Evolutionary conservation across 495 filamentous ascomycete genomes (phyloP).

Genomic region (Apodospora peruviana): DNA sequence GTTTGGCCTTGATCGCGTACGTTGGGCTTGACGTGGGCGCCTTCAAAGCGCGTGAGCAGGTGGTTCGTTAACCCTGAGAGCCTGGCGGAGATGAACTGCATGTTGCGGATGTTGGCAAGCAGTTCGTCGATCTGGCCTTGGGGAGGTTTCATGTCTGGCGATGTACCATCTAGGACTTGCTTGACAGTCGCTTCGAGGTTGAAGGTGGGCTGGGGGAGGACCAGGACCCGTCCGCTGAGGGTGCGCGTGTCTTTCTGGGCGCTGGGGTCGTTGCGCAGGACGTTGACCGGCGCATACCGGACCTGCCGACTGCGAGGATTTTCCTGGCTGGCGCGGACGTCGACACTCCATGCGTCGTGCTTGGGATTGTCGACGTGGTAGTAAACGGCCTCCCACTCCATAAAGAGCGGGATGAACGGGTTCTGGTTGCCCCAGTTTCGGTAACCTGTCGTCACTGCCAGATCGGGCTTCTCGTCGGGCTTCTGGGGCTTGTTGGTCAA

Average conservation of each 20-base stretch:
- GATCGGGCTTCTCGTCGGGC: background rate
- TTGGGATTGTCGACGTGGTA: constrained; percentile 31
- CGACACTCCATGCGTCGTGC: constrained; percentile 3
- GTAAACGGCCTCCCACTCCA: constrained; percentile 51
- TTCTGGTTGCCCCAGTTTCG: constrained; percentile 27
- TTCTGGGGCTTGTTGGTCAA: background rate
- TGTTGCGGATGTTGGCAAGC: constrained; percentile 1
- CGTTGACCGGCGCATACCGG: background rate
- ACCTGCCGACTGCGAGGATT: background rate
- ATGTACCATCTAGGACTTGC: constrained; percentile 28
- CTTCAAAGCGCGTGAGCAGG: constrained; percentile 35
- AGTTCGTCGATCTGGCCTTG: constrained; percentile 6
- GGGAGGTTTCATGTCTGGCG: background rate
- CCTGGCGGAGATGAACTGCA: constrained; percentile 34
- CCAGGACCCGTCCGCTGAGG: constrained; percentile 33
- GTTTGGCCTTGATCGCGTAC: constrained; percentile 2
- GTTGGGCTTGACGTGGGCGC: constrained; percentile 41
- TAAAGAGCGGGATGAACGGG: constrained; percentile 44
- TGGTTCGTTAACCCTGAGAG: constrained; percentile 37
- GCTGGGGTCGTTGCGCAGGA: constrained; percentile 3
- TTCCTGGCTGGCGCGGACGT: background rate
- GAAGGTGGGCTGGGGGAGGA: constrained; percentile 41
- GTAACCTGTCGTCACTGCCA: background rate
- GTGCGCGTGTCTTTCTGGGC: constrained; percentile 22
- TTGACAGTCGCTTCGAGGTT: constrained; percentile 26